phyloP scores from a whole-genome alignment of 1,284 basidiomycete species.

The Somion occarium region DNA sequence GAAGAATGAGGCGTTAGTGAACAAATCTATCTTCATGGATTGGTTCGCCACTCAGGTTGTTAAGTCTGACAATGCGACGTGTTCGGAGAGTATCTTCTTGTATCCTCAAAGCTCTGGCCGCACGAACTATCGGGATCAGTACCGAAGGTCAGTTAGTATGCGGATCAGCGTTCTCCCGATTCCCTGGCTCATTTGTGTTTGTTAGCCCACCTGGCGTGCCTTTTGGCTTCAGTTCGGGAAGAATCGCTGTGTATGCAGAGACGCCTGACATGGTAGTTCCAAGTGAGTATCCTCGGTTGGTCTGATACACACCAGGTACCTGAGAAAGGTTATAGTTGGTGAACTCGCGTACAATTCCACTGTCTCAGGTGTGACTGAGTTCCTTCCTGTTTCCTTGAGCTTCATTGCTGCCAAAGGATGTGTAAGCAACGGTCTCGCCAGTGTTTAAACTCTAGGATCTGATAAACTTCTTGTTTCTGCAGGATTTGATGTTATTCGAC shows the following conservation, averaged over 20 bases:
- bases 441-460: background rate
- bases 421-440: constrained; percentile 16
- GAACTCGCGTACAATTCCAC: constrained; percentile 36
- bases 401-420: constrained; percentile 35
- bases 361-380: constrained; percentile 33
- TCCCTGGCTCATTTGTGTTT: constrained; percentile 15
- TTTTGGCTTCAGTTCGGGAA: constrained; percentile 27
- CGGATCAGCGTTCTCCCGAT: background rate
- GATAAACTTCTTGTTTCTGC: background rate
- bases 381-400: constrained; percentile 35
- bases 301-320: background rate
- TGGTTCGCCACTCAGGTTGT: constrained; percentile 32
- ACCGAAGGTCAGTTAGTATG: constrained; percentile 21
- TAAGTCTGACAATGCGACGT: constrained; percentile 24
- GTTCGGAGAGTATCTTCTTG: constrained; percentile 33
- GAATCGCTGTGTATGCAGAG: constrained; percentile 27
- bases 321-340: constrained; percentile 22
- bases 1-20: constrained; percentile 20
- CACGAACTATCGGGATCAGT: constrained; percentile 24
- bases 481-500: constrained; percentile 36
- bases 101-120: constrained; percentile 30
- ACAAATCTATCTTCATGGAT: constrained; percentile 31
- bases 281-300: background rate
- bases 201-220: constrained; percentile 20
- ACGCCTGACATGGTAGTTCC: constrained; percentile 38